Base-by-base conservation (phyloP, 768 basidiomycete species). In the Pleurotus sapidus region DNA sequence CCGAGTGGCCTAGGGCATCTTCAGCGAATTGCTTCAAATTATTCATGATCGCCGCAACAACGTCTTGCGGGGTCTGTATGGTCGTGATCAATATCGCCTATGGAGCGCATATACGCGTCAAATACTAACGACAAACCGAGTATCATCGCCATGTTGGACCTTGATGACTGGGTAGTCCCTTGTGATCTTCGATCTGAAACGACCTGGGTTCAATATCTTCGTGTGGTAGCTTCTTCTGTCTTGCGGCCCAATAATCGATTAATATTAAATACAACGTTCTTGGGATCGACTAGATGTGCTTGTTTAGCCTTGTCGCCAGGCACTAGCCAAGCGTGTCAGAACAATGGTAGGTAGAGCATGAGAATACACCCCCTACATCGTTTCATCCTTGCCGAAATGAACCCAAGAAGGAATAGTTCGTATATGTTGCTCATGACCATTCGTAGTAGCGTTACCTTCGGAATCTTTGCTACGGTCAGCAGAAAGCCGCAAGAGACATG, bases 11-110 rank as follows among this genome's bases (percentile, higher is more conserved):
- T 58, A 89, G 82, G 70, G 86, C 87, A 6, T 83, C 79, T 71
- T 88, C 86, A 40, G 86, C 86, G 39, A 82, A 86, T 71, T 84
- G 84, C 70, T 87, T 87, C 84, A 88, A 84, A 72, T 85, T 84
- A 56, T 74, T 72, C 54, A 87, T 72, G 54, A 87, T 75, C 84
- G 87, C 84, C 25, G 86, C 82, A 56, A 81, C 83, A 58, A 88
- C 80, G 70, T 89, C 85, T 69, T 88, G 85, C 3, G 84, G 84
- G 46, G 82, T 79, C 78, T 79, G 49, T 9, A 37, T 30, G 3
- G 8, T 24, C 8, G 11, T 1, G 11, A 50, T 30, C 8, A 30
- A 30, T 2, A 9, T 7, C 8, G 11, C 49, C 4, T 27, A 8
- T 37, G 14, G 4, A 34, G 38, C 3, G 4, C 24, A 17, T 15